Evolutionary conservation across 179 eudicot genomes (phyloP).

Genomic region (Carnegiea gigantea): DNA sequence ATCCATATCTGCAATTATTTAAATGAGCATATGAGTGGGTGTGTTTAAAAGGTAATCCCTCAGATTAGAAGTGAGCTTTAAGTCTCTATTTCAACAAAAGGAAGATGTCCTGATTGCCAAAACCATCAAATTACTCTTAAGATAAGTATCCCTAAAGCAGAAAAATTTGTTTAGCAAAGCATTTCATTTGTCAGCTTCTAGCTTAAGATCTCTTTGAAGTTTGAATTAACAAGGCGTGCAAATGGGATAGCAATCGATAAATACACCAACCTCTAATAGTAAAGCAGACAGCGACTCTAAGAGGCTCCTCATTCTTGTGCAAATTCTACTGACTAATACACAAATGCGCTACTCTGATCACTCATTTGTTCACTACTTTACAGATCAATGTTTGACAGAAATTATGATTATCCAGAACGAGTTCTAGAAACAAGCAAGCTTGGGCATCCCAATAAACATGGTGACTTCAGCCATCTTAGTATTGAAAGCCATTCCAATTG

Average conservation of each 20-base stretch:
- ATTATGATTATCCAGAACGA: background rate
- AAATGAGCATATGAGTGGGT: background rate
- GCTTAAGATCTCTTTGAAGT: background rate
- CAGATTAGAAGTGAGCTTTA: background rate
- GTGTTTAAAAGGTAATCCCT: background rate
- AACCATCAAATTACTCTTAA: background rate
- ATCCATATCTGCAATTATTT: constrained; percentile 72
- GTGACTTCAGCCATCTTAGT: background rate
- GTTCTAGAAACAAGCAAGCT: background rate
- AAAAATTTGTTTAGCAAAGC: background rate
- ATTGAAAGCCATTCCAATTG: background rate
- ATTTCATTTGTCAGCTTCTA: background rate
- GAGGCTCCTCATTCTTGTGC: background rate
- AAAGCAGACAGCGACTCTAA: background rate
- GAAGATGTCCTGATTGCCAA: background rate
- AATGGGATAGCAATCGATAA: background rate
- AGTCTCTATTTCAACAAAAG: constrained; percentile 2
- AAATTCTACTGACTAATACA: background rate
- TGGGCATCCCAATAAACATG: background rate
- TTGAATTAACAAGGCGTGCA: background rate
- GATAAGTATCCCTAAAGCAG: background rate
- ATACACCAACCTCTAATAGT: background rate
- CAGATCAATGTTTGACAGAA: background rate
- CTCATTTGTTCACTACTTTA: background rate
- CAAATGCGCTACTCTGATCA: background rate